Evolutionary conservation across 768 basidiomycete species (phyloP).

Genomic region (Pholiota conissans): DNA sequence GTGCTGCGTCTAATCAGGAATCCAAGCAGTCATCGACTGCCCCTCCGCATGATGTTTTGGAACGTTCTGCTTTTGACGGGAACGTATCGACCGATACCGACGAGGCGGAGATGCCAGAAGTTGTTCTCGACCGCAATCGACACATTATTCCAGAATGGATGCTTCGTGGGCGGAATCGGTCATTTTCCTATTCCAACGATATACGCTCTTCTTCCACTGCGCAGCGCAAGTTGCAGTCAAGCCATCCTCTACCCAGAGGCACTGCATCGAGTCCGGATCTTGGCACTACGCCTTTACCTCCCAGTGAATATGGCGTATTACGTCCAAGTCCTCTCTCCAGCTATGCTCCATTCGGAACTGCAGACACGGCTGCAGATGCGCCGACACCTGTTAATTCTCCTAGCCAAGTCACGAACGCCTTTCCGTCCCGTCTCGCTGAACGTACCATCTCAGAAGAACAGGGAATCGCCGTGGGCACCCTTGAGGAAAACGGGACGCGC

Average conservation of each 20-base stretch:
- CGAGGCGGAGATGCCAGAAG: constrained; percentile 91
- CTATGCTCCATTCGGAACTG: constrained; percentile 35
- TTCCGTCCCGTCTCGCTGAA: constrained; percentile 28
- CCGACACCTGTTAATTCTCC: constrained; percentile 55
- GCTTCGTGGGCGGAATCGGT: constrained; percentile 54
- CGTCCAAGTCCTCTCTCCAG: constrained; percentile 43
- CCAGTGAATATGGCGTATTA: constrained; percentile 12
- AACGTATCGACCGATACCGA: constrained; percentile 45
- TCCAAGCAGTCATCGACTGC: constrained; percentile 13
- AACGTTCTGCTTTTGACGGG: constrained; percentile 23
- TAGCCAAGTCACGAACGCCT: constrained; percentile 30
- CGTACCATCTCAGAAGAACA: constrained; percentile 12
- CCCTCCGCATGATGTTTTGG: constrained; percentile 19
- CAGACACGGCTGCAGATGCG: constrained; percentile 41
- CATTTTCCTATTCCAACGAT: constrained; percentile 49
- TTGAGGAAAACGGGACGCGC: constrained; percentile 30
- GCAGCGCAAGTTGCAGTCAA: constrained; percentile 36
- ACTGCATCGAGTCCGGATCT: constrained; percentile 76
- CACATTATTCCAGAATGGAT: constrained; percentile 97
- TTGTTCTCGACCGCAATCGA: constrained; percentile 85
- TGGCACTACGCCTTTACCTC: constrained; percentile 25
- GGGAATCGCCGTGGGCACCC: constrained; percentile 14
- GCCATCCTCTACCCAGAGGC: constrained; percentile 44
- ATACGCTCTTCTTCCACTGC: constrained; percentile 33
- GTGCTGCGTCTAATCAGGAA: constrained; percentile 25